phyloP scores from a whole-genome alignment of 805 yeast genomes.

The Tetrapisispora phaffii region DNA sequence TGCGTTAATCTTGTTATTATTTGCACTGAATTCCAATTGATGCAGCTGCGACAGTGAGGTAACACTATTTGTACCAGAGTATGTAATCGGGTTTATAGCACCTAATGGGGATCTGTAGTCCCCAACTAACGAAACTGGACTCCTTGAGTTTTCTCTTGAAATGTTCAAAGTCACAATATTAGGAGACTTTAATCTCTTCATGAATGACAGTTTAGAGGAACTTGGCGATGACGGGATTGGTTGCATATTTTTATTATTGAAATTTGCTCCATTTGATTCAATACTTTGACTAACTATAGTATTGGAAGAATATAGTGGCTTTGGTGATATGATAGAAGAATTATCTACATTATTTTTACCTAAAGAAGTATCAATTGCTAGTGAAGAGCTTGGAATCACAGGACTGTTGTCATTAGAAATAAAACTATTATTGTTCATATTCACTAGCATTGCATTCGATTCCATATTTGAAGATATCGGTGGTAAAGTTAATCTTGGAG shows the following conservation, averaged over 20 bases:
- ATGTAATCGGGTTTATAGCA: constrained; percentile 14
- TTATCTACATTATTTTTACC: constrained; percentile 6
- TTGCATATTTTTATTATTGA: background rate
- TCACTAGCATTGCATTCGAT: constrained; percentile 7
- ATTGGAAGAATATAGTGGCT: constrained; percentile 18
- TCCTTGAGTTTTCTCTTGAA: constrained; percentile 26
- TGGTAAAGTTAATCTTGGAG: constrained; percentile 26
- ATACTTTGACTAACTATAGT: constrained; percentile 15
- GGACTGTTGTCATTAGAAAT: constrained; percentile 1
- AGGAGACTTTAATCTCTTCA: constrained; percentile 25
- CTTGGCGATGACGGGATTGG: constrained; percentile 7
- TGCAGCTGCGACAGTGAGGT: constrained; percentile 6
- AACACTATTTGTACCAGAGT: constrained; percentile 5
- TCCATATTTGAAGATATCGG: constrained; percentile 21
- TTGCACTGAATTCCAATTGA: constrained; percentile 2
- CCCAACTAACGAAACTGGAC: constrained; percentile 19
- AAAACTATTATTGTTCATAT: background rate
- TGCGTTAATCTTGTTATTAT: background rate
- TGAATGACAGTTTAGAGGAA: constrained; percentile 21
- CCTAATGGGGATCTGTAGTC: constrained; percentile 21
- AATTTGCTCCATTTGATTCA: background rate
- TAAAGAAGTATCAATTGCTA: background rate
- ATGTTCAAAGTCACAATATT: constrained; percentile 27
- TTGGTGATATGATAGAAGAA: constrained; percentile 13
- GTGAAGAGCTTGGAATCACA: background rate